Base-by-base conservation (phyloP, 768 basidiomycete genomes). In the Porphyrellus cyaneotinctus region DNA sequence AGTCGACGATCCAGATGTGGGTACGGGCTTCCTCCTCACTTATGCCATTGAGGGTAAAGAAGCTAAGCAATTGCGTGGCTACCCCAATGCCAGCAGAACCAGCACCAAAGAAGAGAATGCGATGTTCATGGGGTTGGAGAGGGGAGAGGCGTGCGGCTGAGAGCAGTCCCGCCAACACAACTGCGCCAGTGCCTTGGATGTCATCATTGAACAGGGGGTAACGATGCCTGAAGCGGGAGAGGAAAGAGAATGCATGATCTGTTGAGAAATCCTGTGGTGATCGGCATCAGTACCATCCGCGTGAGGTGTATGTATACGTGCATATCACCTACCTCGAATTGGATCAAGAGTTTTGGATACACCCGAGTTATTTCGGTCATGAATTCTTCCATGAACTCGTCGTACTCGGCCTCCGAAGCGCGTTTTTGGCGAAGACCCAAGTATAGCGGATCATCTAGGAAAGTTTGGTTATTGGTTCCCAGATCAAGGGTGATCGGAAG, bases 1-100 rank as follows among this genome's bases (percentile, higher is more conserved):
- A 91, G 68, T 94, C 92, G 41, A 89, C 85, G 23, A 93, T 77
- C 76, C 83, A 95, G 66, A 97, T 90, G 41, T 77, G 77, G 49
- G 75, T 71, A 51, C 84, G 82, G 18, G 93, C 93, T 67, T 94
- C 82, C 56, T 92, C 82, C 59, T 82, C 77, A 6, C 81, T 78
- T 63, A 94, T 67, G 23, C 93, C 91, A 59, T 87, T 78, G 56
- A 90, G 71, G 33, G 81, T 90, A 77, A 94, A 93, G 79, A 94
- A 95, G 68, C 87, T 88, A 76, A 85, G 81, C 47, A 91, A 74
- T 67, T 95, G 92, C 72, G 81, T 84, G 52, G 87, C 94, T 41
- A 97, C 94, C 42, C 94, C 95, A 48, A 97, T 88, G 56, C 92
- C 94, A 3, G 91, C 90, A 23, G 86, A 88, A 6, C 95, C 95